Base-by-base conservation (phyloP, 805 yeast genomes). In the Candida easanensis region DNA sequence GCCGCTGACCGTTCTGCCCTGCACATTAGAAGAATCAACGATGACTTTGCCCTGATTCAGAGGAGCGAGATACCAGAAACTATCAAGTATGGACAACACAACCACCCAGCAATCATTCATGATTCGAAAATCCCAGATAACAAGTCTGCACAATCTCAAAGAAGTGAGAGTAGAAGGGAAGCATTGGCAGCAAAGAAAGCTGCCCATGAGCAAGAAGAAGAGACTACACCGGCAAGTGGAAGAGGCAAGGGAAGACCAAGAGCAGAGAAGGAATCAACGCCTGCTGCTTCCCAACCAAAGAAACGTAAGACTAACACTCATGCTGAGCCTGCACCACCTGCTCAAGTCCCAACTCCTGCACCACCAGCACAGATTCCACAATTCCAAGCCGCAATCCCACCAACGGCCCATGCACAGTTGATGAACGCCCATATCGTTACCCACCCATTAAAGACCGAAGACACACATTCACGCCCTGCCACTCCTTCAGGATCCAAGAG, bases 171-270 rank as follows among this genome's bases (percentile, higher is more conserved):
- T 37, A 73, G 97, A 51, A 74, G 98, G 46, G 97, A 90, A 58
- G 97, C 97, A 8, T 72, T 90, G 54, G 96, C 96, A 2, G 97
- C 97, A 3, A 82, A 79, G 52, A 83, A 82, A 60, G 88, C 89
- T 8, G 70, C 73, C 28, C 57, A 53, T 38, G 61, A 49, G 36
- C 50, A 51, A n/a, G 60, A 57, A 10, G 51, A 49, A 33, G 61
- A 57, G 28, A 58, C 48, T 13, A 41, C 40, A 18, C 40, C 43
- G 17, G 46, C 41, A 18, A 34, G 36, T 14, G 51, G 50, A 10
- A 44, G 53, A 33, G 54, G 45, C 11, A 46, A 45, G 18, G 48
- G 38, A 45, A 54, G 51, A 51, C 51, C 48, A 23, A 48, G 55
- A 34, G 46, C 45, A 18, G 52, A 53, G 9, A 51, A 43, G 38